Evolutionary conservation across 225 moss, liverwort and hornwort genomes (phyloP).

Genomic region (Straminergon stramineum): DNA sequence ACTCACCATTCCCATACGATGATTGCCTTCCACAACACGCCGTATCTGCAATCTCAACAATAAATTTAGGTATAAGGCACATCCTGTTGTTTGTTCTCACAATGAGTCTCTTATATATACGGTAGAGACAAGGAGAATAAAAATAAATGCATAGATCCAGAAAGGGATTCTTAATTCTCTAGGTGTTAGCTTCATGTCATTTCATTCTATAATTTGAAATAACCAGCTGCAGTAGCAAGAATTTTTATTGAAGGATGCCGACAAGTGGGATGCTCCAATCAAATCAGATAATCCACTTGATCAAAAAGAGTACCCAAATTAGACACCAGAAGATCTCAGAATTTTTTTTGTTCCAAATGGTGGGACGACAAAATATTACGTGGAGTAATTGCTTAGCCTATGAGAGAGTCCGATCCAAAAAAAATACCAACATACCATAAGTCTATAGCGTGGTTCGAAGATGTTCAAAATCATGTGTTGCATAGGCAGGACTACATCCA

Average conservation of each 20-base stretch:
- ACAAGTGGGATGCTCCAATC: background rate
- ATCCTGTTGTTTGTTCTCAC: background rate
- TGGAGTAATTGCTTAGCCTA: background rate
- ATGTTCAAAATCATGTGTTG: conserved; percentile 61
- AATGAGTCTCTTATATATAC: background rate
- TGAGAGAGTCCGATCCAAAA: background rate
- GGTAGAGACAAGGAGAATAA: background rate
- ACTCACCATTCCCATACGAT: conserved; percentile 94
- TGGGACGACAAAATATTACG: background rate
- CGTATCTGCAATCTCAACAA: conserved; percentile 50
- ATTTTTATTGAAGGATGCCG: background rate
- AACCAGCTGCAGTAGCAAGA: background rate
- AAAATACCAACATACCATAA: conserved; percentile 50
- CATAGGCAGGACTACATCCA: conserved; percentile 67
- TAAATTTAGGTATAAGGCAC: background rate
- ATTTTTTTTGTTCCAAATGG: background rate
- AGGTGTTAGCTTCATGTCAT: background rate
- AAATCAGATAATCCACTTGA: background rate
- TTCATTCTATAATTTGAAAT: background rate
- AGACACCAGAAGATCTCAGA: background rate
- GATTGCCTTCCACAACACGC: conserved; percentile 84
- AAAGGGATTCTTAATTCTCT: background rate
- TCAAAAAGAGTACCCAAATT: background rate
- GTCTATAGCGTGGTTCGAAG: conserved; percentile 91
- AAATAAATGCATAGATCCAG: background rate